Evolutionary conservation across 345 rosid species (phyloP), one percentile per base, ranked within the genome.

Genomic region (Gossypium bickii): DNA sequence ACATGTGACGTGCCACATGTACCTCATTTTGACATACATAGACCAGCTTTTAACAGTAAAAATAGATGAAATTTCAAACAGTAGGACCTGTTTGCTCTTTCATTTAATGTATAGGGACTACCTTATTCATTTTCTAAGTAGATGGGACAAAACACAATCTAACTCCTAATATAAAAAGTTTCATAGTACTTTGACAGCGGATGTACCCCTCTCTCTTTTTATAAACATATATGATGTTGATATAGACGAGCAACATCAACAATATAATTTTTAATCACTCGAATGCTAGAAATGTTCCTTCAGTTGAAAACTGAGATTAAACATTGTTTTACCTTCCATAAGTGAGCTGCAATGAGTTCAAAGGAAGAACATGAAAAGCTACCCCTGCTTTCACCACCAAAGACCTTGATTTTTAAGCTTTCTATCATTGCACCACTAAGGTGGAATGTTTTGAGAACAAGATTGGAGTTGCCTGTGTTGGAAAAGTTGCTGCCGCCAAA

Each of bases 341-440:
- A 80, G 77, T 87, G 93, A 82, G 88, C 88, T 58, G 92, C 82
- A 65, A 90, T 79, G 70, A 76, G 74, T 74, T 90, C 96, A 78
- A 89, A 90, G 67, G 91, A 80, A 57, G 96, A 82, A 58, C 82
- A 87, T 0, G 72, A 71, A 57, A 82, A 78, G 66, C 80, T 76
- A 68, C 76, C 56, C 71, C 76, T 71, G 74, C 78, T 76, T 11
- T 52, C 77, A 41, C 76, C 77, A 22, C 76, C 80, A 13, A 53
- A 5, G 3, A 73, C 70, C 79, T 79, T 86, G 80, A 67, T 84
- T 86, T 83, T 85, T 69, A 86, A 76, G 70, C 71, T 87, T 12
- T 90, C 86, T 17, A 89, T 77, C 70, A 77, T 68, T 73, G 83
- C 82, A 49, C 80, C 87, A 29, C 56, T 74, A 25, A 87, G 77